A percentile compares a stretch with the other conserved stretches of the same genome.
Conservation (phyloP, 1,284 basidiomycete species). For the Grifola frondosa region DNA sequence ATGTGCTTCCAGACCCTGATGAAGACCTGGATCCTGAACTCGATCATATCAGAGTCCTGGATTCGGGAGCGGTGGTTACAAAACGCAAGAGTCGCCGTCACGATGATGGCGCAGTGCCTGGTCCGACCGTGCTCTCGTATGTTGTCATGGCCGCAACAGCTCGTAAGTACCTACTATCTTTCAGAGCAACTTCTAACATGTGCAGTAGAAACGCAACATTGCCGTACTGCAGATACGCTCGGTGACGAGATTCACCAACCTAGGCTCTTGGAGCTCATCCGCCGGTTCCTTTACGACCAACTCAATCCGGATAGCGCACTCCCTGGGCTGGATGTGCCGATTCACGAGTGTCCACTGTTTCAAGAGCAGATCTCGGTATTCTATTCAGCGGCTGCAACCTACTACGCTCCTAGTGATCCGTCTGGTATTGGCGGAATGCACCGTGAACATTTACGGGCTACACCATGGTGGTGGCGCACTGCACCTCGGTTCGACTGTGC, state of each 20-base stretch:
- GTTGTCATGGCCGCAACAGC: too few species aligned
- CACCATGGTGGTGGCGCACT: slow-evolving; percentile 15
- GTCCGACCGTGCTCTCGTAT: too few species aligned
- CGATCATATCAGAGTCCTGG: too few species aligned
- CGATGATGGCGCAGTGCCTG: too few species aligned
- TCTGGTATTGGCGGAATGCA: slow-evolving; percentile 24
- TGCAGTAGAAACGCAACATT: too few species aligned
- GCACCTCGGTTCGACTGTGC: slow-evolving; percentile 13
- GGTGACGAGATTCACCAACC: neutral
- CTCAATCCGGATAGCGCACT: slow-evolving; percentile 3
- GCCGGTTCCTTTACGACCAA: slow-evolving; percentile 15
- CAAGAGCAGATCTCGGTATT: slow-evolving; percentile 1
- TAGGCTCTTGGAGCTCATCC: neutral
- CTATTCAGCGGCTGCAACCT: slow-evolving; percentile 14
- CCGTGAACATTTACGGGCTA: slow-evolving; percentile 18
- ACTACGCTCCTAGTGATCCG: slow-evolving; percentile 28
- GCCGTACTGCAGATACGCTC: too few species aligned
- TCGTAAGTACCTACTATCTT: too few species aligned
- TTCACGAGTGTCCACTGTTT: slow-evolving; percentile 1
- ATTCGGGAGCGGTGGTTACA: too few species aligned
- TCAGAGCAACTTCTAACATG: too few species aligned
- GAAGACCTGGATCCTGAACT: too few species aligned
- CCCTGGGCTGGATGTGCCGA: neutral
- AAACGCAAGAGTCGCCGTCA: too few species aligned
- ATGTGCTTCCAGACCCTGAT: too few species aligned